Percentiles rank a stretch among this genome's conserved stretches.
phyloP scores from a whole-genome alignment of 805 yeast genomes.

The Saturnispora bothae region DNA sequence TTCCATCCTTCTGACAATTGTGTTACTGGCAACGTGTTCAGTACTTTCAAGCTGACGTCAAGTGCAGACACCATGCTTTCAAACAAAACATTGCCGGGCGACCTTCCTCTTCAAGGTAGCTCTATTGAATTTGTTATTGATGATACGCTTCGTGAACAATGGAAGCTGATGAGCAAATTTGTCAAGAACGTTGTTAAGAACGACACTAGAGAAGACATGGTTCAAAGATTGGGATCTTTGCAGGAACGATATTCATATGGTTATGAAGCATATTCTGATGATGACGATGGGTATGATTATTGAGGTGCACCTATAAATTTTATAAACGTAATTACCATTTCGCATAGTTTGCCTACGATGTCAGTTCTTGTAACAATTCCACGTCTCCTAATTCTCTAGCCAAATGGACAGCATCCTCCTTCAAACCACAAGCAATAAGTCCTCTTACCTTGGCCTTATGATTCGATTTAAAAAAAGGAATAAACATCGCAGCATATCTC shows the following conservation, averaged over 20 bases:
- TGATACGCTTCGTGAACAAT: slow-evolving; percentile 1
- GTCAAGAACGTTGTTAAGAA: background rate
- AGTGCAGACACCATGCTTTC: background rate
- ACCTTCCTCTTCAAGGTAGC: slow-evolving; percentile 36
- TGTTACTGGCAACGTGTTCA: background rate
- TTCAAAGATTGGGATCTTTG: slow-evolving; percentile 7
- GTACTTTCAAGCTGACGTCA: background rate
- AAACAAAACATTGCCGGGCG: slow-evolving; percentile 28
- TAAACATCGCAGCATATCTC: slow-evolving; percentile 50
- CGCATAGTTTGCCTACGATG: background rate
- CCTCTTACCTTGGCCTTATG: slow-evolving; percentile 2
- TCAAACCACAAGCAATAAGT: slow-evolving; percentile 7
- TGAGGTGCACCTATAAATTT: background rate
- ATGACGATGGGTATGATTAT: slow-evolving; percentile 9
- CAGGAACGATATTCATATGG: slow-evolving; percentile 11
- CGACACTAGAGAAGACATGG: slow-evolving; percentile 1
- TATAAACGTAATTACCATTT: background rate
- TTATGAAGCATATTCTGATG: slow-evolving; percentile 8
- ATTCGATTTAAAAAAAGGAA: slow-evolving; percentile 37
- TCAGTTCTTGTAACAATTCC: slow-evolving; percentile 1
- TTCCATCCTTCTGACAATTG: background rate
- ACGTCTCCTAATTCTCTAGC: slow-evolving; percentile 7
- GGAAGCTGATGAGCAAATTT: slow-evolving; percentile 2
- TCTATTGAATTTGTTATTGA: background rate
- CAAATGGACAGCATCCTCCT: slow-evolving; percentile 10